phyloP scores from a whole-genome alignment of 2,329 filamentous ascomycete species.

The Botrytis fragariae region DNA sequence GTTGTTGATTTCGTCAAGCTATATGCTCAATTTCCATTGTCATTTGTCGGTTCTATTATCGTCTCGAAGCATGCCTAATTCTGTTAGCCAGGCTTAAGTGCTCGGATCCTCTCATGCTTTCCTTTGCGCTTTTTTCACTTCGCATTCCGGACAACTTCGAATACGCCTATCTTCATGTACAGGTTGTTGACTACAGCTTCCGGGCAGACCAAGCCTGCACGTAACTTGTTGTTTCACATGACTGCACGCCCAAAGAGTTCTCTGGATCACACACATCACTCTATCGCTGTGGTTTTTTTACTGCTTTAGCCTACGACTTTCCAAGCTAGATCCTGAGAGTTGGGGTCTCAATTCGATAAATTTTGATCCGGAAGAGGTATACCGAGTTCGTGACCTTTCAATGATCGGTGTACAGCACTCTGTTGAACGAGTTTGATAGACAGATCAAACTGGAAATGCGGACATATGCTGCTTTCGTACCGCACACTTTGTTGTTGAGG shows the following conservation, averaged over 20 bases:
- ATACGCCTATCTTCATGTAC: neutral
- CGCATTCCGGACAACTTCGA: neutral
- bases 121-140: neutral
- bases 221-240: neutral
- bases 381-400: neutral
- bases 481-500: neutral
- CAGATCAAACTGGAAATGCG: neutral
- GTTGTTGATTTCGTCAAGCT: neutral
- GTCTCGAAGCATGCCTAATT: neutral
- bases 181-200: neutral
- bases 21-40: neutral
- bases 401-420: neutral
- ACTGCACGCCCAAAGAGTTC: neutral
- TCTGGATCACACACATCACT: constrained; percentile 4
- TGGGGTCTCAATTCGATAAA: neutral
- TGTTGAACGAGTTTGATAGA: neutral
- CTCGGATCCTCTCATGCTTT: neutral
- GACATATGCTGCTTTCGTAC: too few relatives aligned
- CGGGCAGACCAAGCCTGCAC: neutral
- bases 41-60: neutral
- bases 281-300: neutral
- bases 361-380: neutral
- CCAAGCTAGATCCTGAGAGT: neutral
- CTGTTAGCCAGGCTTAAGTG: neutral
- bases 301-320: neutral